Percentiles rank a stretch among this genome's conserved stretches.
Evolutionary conservation across 768 basidiomycete species (phyloP).

Genomic region (Tricholoma sp.): DNA sequence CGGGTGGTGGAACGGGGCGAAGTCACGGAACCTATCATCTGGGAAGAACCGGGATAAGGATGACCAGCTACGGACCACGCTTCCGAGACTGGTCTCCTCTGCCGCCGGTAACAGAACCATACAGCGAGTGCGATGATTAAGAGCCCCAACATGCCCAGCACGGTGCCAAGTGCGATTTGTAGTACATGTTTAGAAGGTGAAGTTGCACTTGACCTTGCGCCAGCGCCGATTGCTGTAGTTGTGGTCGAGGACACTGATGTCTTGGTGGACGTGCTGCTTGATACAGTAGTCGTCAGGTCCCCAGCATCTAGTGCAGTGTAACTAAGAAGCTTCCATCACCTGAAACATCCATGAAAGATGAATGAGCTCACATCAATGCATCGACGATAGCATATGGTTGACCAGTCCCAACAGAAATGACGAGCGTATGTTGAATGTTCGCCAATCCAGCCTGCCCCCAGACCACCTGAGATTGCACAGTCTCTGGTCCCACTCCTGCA

Average conservation of each 20-base stretch:
- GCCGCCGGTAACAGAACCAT: slow-evolving; percentile 24
- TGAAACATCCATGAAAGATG: not conserved
- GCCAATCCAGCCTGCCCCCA: slow-evolving; percentile 30
- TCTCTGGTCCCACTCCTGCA: slow-evolving; percentile 29
- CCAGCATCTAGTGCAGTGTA: slow-evolving; percentile 18
- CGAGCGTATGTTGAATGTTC: slow-evolving; percentile 30
- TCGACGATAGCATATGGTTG: slow-evolving; percentile 35
- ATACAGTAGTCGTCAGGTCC: slow-evolving; percentile 10
- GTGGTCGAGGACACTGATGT: slow-evolving; percentile 8
- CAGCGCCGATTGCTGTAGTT: not conserved
- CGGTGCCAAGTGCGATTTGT: slow-evolving; percentile 28
- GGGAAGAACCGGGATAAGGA: slow-evolving; percentile 8
- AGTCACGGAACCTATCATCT: slow-evolving; percentile 1
- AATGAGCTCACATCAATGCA: slow-evolving; percentile 29
- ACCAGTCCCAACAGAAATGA: slow-evolving; percentile 31
- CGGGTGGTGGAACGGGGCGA: not conserved
- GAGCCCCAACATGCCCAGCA: slow-evolving; percentile 27
- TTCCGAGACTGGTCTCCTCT: slow-evolving; percentile 26
- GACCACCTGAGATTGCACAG: slow-evolving; percentile 30
- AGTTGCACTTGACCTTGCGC: not conserved
- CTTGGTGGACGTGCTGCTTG: slow-evolving; percentile 11
- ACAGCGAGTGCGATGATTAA: slow-evolving; percentile 20
- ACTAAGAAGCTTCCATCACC: slow-evolving; percentile 8
- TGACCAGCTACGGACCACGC: slow-evolving; percentile 29
- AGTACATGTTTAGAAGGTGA: slow-evolving; percentile 19